Evolutionary conservation across 2,329 filamentous ascomycete genomes (phyloP).

Genomic region (Huntiella moniliformis): DNA sequence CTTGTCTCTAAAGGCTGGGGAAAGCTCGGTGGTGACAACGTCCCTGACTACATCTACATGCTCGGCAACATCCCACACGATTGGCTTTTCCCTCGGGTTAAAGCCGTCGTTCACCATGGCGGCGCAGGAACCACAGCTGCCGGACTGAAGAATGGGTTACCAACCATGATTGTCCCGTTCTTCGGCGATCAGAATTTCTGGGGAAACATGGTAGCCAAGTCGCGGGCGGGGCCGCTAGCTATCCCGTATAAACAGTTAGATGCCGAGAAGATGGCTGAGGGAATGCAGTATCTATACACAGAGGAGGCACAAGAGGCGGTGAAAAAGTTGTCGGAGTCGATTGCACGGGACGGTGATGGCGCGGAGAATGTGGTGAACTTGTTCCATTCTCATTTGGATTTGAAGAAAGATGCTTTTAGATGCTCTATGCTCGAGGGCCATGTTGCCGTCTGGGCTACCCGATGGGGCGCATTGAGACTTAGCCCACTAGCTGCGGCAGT

Average conservation of each 20-base stretch:
- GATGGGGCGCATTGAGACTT: slow-evolving; percentile 39
- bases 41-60: slow-evolving; percentile 49
- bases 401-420: slow-evolving; percentile 36
- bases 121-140: slow-evolving; percentile 62
- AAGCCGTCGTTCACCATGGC: slow-evolving; percentile 55
- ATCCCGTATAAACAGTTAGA: slow-evolving; percentile 50
- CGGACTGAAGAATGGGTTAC: slow-evolving; percentile 49
- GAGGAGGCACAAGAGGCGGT: slow-evolving; percentile 40
- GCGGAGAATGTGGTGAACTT: slow-evolving; percentile 49
- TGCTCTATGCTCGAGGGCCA: slow-evolving; percentile 46
- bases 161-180: slow-evolving; percentile 61
- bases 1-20: slow-evolving; percentile 63
- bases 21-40: slow-evolving; percentile 40
- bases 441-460: slow-evolving; percentile 47
- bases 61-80: slow-evolving; percentile 59
- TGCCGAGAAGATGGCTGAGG: slow-evolving; percentile 46
- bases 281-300: slow-evolving; percentile 48
- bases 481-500: slow-evolving; percentile 47
- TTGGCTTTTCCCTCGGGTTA: slow-evolving; percentile 53
- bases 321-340: slow-evolving; percentile 38
- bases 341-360: slow-evolving; percentile 46
- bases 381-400: slow-evolving; percentile 42
- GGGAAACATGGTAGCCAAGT: slow-evolving; percentile 48
- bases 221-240: slow-evolving; percentile 45
- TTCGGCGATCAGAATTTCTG: slow-evolving; percentile 68